Base-by-base conservation (phyloP, 169 alveolate species). In the Plasmodium blacklocki region DNA sequence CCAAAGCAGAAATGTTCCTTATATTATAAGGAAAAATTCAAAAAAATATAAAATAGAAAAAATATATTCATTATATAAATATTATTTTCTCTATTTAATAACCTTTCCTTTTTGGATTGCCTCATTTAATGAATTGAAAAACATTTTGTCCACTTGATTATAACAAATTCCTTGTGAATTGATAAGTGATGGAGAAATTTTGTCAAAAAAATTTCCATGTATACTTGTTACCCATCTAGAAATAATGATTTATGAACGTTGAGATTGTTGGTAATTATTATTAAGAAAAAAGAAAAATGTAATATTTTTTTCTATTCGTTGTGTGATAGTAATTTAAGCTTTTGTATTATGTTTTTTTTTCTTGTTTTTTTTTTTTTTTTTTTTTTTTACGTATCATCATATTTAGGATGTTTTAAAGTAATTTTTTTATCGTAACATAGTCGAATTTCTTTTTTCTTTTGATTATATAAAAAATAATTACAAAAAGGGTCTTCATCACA, bases 401-500 rank as follows among this genome's bases (percentile, higher is more conserved):
- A 26, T 56, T 26, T 18, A 0, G 91, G 91, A 7, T 32, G 23
- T 19, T 68, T 83, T 56, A 83, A 26, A n/a, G 58, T 58, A 83
- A 83, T 15, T 43, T 83, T 83, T 21, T 83, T 83, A 47, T 83
- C 91, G 58, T 68, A 83, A 39, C 91, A 83, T 56, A 83, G 72
- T 68, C 91, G 62, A n/a, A 83, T 60, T 83, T 83, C 91, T 68
- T 83, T 58, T 62, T 68, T 83, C 23, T 26, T 32, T 12, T 15
- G 32, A 56, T 29, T 83, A 47, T 29, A 68, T n/a, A 83, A 54
- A 54, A 83, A 83, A 39, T 83, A 83, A 21, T 63, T 67, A 60
- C 91, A 83, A 54, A 83, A 83, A 2, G 80, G 73, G 64, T 83
- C 91, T 83, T 83, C 91, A 15, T 83, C 83, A 43, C 91, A 83